Conservation (phyloP, 768 basidiomycete species). For the Leccinum olivaceopallidum region DNA sequence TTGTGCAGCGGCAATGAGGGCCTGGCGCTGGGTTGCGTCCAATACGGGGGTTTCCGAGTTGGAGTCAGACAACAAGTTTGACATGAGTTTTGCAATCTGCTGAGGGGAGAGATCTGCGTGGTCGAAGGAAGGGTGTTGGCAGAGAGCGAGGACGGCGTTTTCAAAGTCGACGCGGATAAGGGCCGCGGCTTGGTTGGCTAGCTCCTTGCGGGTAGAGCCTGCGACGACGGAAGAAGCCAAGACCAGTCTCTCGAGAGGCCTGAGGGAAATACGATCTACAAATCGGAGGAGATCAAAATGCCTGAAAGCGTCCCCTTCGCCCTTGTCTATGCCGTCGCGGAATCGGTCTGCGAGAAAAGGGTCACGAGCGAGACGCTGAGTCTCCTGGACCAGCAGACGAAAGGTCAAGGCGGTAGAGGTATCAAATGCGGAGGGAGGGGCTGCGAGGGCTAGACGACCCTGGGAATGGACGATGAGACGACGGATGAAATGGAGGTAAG, state of each 20-base stretch:
- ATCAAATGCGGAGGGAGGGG: slow-evolving; percentile 66
- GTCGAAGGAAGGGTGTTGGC: slow-evolving; percentile 81
- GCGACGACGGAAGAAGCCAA: slow-evolving; percentile 75
- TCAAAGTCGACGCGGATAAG: slow-evolving; percentile 81
- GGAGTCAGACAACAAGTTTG: slow-evolving; percentile 74
- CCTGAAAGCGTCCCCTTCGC: slow-evolving; percentile 80
- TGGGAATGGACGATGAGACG: slow-evolving; percentile 91
- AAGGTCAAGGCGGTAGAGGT: slow-evolving; percentile 79
- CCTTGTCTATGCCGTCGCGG: slow-evolving; percentile 86
- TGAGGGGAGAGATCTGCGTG: slow-evolving; percentile 73
- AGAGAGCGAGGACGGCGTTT: slow-evolving; percentile 70
- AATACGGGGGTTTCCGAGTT: slow-evolving; percentile 69
- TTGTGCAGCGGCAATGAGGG: slow-evolving; percentile 71
- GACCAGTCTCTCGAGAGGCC: slow-evolving; percentile 77
- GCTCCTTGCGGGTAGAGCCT: slow-evolving; percentile 58
- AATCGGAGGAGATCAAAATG: slow-evolving; percentile 84
- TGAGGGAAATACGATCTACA: slow-evolving; percentile 76
- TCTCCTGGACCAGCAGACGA: slow-evolving; percentile 84
- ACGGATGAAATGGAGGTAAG: slow-evolving; percentile 96
- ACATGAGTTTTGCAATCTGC: slow-evolving; percentile 77
- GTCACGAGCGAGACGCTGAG: slow-evolving; percentile 85
- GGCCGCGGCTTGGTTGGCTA: slow-evolving; percentile 56
- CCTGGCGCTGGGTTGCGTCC: slow-evolving; percentile 72
- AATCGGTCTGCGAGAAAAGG: slow-evolving; percentile 89
- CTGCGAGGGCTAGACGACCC: slow-evolving; percentile 59